Evolutionary conservation across 2,329 filamentous ascomycete genomes (phyloP).

Genomic region (Phialocephala sp.): DNA sequence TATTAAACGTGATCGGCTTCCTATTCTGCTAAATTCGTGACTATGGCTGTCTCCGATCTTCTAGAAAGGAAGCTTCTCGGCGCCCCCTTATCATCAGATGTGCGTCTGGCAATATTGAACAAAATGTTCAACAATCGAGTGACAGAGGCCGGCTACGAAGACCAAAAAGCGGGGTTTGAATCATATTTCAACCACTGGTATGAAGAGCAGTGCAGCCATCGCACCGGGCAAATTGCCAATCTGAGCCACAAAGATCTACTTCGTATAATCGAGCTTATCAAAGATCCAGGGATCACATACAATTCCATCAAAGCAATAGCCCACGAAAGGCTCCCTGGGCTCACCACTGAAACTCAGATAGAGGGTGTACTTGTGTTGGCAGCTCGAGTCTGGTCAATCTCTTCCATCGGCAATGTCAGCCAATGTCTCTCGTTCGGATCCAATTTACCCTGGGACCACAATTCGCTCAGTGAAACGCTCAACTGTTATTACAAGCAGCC

Average conservation of each 20-base stretch:
- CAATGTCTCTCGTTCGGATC: too few species aligned
- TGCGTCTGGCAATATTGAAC: too few species aligned
- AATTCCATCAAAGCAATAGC: background rate
- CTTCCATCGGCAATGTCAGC: background rate
- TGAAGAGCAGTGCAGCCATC: background rate
- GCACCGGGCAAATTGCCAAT: background rate
- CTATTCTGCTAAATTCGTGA: too few species aligned
- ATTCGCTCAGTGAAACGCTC: too few species aligned
- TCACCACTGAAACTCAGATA: background rate
- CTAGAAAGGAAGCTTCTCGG: too few species aligned
- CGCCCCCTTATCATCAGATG: too few species aligned
- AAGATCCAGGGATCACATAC: background rate
- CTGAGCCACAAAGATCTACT: background rate
- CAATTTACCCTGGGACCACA: too few species aligned
- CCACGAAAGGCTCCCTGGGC: background rate
- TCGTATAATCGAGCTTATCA: background rate
- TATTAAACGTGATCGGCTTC: too few species aligned
- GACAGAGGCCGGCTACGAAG: too few species aligned
- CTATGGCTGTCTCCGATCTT: too few species aligned
- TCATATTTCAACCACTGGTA: background rate
- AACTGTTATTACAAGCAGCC: background rate
- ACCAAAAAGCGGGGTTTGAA: background rate
- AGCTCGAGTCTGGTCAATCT: background rate
- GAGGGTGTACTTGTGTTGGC: background rate
- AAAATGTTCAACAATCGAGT: too few species aligned